phyloP scores from a whole-genome alignment of 176 grass and related monocot genomes.

The Cenchrus fungigraminus region DNA sequence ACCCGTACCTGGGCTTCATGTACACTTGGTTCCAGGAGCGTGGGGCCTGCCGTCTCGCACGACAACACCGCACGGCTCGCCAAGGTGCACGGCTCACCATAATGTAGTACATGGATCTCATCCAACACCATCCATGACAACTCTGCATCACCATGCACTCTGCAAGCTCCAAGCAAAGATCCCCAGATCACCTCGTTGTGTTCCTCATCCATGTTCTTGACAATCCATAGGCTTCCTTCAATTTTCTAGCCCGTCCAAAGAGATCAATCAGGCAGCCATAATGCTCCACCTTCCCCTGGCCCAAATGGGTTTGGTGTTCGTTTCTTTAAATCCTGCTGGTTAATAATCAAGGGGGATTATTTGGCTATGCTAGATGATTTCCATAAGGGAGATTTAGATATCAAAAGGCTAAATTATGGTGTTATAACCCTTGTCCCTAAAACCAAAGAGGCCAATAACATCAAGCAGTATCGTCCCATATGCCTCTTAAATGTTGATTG shows the following conservation, averaged over 20 bases:
- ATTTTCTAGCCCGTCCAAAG: conserved; percentile 58
- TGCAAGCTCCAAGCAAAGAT: conserved; percentile 69
- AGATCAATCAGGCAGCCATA: conserved; percentile 71
- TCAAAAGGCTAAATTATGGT: too few species aligned
- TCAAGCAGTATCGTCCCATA: too few species aligned
- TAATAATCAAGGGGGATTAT: too few species aligned
- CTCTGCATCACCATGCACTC: conserved; percentile 46
- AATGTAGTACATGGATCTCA: conserved; percentile 44
- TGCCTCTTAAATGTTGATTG: too few species aligned
- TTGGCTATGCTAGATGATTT: too few species aligned
- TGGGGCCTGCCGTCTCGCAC: conserved; percentile 78
- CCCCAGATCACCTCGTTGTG: conserved; percentile 77
- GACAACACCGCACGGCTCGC: conserved; percentile 87
- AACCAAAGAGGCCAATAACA: too few species aligned
- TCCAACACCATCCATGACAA: conserved; percentile 42
- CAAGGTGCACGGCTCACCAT: conserved; percentile 47
- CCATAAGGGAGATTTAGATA: too few species aligned
- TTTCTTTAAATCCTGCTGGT: too few species aligned
- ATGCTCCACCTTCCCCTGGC: not conserved
- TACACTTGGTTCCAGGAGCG: conserved; percentile 99
- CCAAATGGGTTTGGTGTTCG: too few species aligned
- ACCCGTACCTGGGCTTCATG: conserved; percentile 89
- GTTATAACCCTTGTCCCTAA: too few species aligned
- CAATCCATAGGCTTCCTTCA: conserved; percentile 59
- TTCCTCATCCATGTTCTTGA: conserved; percentile 59